Evolutionary conservation across 345 rosid species (phyloP), one percentile per base, ranked within the genome.

Genomic region (Eucalyptus regnans): DNA sequence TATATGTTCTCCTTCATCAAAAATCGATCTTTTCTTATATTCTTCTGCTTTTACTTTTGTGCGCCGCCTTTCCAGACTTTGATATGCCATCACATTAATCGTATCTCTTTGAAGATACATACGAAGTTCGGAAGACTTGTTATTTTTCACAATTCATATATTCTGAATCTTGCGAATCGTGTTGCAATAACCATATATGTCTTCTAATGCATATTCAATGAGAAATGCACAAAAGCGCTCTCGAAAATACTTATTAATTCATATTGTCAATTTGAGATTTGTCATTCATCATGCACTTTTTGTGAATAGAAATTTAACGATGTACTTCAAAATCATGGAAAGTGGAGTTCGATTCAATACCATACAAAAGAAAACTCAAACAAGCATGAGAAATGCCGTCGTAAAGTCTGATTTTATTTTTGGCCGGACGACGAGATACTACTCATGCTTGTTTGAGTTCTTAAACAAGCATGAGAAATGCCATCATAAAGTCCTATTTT

Each of bases 211-310:
- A 10, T 17, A 37, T 18, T 18, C 1, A 1, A 37, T 18, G 6
- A 10, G 27, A 37, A 76, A 33, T 20, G 41, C 25, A 3, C 1
- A 2, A 29, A 62, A 7, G 1, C 1, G 4, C 33, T 29, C 5
- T 27, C 0, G 0, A 62, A 62, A 62, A 27, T 17, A 33, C 2
- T 6, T 0, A 17, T 16, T 17, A 33, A 33, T 17, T 17, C 12
- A 17, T 18, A 4, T 17, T 9, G 7, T 0, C 12, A 5, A 9
- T 5, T 0, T 37, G 1, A 33, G 7, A 37, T 18, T 18, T 37
- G 0, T 20, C 83, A 16, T 37, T 76, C 7, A 1, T 9, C 48
- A 1, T 76, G 4, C 25, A 8, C 11, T 71, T 68, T 18, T 76
- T 5, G 4, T 68, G 0, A 18, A 41, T 17, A 33, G 12, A 33